These are phyloP conservation scores for Diaporthe citriasiana DNA, from an alignment of 2,329 filamentous ascomycete genomes.

Conservation along the genomic window DNA sequence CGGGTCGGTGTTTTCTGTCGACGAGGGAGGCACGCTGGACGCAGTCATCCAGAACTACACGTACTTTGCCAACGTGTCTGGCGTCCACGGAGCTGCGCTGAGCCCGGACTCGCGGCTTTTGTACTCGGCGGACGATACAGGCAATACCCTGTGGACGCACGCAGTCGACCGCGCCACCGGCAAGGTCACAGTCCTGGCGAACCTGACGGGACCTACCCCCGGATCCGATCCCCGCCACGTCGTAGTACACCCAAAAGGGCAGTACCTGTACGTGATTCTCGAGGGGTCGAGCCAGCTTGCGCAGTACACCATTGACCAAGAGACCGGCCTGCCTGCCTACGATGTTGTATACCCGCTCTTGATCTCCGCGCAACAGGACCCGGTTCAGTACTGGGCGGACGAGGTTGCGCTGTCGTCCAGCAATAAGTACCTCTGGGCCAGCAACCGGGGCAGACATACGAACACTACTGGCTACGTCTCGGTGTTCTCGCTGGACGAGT, in stretches of 20 bases:
- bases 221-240: constrained; percentile 15
- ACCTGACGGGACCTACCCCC: neutral
- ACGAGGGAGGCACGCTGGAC: neutral
- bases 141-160: constrained; percentile 58
- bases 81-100: constrained; percentile 63
- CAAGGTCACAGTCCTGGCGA: constrained; percentile 25
- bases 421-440: constrained; percentile 51
- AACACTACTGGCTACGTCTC: neutral
- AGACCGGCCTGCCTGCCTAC: neutral
- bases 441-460: constrained; percentile 44
- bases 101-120: constrained; percentile 59
- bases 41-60: constrained; percentile 6
- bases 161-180: constrained; percentile 44
- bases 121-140: constrained; percentile 62
- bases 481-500: constrained; percentile 7
- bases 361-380: constrained; percentile 39
- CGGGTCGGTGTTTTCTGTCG: constrained; percentile 5
- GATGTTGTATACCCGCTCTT: neutral
- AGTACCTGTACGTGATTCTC: constrained; percentile 48
- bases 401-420: constrained; percentile 50
- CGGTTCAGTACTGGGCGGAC: constrained; percentile 51
- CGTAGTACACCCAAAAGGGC: constrained; percentile 46
- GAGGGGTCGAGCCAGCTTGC: constrained; percentile 48
- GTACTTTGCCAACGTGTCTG: neutral
- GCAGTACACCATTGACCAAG: constrained; percentile 44